These are phyloP conservation scores for Waitea zeae DNA, from an alignment of 1,284 basidiomycete genomes.

Conservation along the genomic window DNA sequence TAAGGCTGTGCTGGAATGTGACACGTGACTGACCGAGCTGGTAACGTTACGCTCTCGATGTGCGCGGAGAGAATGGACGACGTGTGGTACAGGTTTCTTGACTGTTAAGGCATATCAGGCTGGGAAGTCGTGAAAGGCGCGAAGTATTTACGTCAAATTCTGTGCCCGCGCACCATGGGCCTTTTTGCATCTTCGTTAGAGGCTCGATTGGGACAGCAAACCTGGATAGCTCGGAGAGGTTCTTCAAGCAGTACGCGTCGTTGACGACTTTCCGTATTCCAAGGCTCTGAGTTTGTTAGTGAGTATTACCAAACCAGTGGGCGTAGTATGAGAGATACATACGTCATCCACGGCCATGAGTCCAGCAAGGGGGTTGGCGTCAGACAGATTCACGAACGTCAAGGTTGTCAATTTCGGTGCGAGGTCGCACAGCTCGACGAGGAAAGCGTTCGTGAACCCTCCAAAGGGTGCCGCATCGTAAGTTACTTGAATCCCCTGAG, in stretches of 20 bases:
- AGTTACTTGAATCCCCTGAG: conserved; percentile 48
- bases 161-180: conserved; percentile 24
- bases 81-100: conserved; percentile 32
- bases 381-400: conserved; percentile 18
- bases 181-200: conserved; percentile 21
- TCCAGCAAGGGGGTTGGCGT: neutral
- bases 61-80: conserved; percentile 54
- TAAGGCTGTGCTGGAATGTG: no score
- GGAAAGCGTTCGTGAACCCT: conserved; percentile 36
- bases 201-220: conserved; percentile 37
- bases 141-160: conserved; percentile 20
- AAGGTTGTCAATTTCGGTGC: conserved; percentile 37
- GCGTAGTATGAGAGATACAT: conserved; percentile 17
- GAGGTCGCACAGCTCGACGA: conserved; percentile 46
- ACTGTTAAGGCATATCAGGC: conserved; percentile 6
- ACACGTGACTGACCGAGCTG: conserved; percentile 32
- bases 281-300: neutral
- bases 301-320: conserved; percentile 7
- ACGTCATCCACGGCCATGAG: neutral
- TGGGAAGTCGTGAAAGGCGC: conserved; percentile 1
- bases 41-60: conserved; percentile 46
- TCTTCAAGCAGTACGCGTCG: conserved; percentile 40
- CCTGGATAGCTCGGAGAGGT: conserved; percentile 31
- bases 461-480: conserved; percentile 48
- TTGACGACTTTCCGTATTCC: no score